Evolutionary conservation across 768 basidiomycete genomes (phyloP).

Genomic region (Podaxis mareebaensis): DNA sequence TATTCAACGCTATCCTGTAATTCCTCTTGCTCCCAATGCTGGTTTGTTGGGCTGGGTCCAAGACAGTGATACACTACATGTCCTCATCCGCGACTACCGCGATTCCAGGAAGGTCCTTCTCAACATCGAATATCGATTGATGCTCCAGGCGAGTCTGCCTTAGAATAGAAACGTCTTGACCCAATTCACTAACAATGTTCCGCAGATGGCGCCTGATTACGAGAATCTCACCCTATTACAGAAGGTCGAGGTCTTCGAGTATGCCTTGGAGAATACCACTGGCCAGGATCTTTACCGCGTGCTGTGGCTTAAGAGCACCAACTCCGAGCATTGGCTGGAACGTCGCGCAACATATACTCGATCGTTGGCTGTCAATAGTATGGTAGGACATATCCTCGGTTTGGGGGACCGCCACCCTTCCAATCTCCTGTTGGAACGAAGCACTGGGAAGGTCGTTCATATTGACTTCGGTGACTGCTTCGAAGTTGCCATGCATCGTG

Average conservation of each 20-base stretch:
- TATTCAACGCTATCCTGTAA: slow-evolving; percentile 91
- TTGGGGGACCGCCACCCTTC: slow-evolving; percentile 98
- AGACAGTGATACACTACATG: slow-evolving; percentile 94
- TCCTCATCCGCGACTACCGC: slow-evolving; percentile 93
- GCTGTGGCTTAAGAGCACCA: slow-evolving; percentile 92
- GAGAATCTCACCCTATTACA: slow-evolving; percentile 92
- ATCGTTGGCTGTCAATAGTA: slow-evolving; percentile 94
- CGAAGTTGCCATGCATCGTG: slow-evolving; percentile 95
- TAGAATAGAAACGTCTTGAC: neutral
- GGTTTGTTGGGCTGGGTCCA: slow-evolving; percentile 95
- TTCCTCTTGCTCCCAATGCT: slow-evolving; percentile 93
- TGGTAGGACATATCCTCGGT: slow-evolving; percentile 98
- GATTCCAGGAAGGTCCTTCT: slow-evolving; percentile 95
- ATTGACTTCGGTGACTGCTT: slow-evolving; percentile 99
- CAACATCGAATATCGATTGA: slow-evolving; percentile 98
- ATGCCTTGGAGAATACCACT: slow-evolving; percentile 96
- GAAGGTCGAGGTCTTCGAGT: slow-evolving; percentile 99
- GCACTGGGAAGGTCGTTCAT: slow-evolving; percentile 93
- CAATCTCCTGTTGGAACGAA: slow-evolving; percentile 89
- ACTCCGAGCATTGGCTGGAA: slow-evolving; percentile 98
- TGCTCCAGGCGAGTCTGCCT: slow-evolving; percentile 78
- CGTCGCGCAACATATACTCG: slow-evolving; percentile 94
- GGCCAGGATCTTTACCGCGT: slow-evolving; percentile 97
- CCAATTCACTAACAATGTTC: slow-evolving; percentile 9
- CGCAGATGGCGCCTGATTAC: slow-evolving; percentile 98